phyloP scores from a whole-genome alignment of 169 alveolate species.

The Plasmodium vivax region DNA sequence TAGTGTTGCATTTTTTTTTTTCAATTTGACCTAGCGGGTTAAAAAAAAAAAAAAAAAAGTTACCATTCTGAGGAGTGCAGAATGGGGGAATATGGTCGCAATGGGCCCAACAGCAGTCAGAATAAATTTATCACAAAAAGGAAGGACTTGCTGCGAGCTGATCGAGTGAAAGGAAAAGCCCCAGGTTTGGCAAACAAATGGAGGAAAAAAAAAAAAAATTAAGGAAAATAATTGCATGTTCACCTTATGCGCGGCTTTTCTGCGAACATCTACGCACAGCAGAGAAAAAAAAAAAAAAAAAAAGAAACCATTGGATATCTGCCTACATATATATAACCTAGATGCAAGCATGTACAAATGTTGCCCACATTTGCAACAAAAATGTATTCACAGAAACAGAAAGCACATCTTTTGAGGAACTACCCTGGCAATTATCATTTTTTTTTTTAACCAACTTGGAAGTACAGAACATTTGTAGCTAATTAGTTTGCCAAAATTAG shows the following conservation, averaged over 20 bases:
- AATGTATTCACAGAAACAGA: not conserved
- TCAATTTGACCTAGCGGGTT: not conserved
- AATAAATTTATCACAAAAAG: not conserved
- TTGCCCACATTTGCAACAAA: not conserved
- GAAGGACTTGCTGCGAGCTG: not conserved
- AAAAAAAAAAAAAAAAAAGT: no score
- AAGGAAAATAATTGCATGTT: not conserved
- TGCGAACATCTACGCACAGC: not conserved
- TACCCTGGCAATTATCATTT: not conserved
- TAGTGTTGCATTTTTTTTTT: not conserved
- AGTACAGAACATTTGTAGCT: not conserved
- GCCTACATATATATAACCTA: not conserved
- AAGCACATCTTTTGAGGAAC: not conserved
- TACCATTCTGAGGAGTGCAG: not conserved
- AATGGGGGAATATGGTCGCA: not conserved
- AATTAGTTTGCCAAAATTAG: not conserved
- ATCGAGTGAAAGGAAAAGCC: not conserved
- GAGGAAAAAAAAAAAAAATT: not conserved
- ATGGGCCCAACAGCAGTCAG: not conserved
- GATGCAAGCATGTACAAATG: not conserved
- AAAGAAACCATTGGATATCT: not conserved
- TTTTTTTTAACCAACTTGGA: not conserved
- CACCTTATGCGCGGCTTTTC: not conserved
- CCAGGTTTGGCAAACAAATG: not conserved
- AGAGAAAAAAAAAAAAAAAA: not conserved